Evolutionary conservation across 768 basidiomycete genomes (phyloP).

Genomic region (Rhodotorula babjevae): DNA sequence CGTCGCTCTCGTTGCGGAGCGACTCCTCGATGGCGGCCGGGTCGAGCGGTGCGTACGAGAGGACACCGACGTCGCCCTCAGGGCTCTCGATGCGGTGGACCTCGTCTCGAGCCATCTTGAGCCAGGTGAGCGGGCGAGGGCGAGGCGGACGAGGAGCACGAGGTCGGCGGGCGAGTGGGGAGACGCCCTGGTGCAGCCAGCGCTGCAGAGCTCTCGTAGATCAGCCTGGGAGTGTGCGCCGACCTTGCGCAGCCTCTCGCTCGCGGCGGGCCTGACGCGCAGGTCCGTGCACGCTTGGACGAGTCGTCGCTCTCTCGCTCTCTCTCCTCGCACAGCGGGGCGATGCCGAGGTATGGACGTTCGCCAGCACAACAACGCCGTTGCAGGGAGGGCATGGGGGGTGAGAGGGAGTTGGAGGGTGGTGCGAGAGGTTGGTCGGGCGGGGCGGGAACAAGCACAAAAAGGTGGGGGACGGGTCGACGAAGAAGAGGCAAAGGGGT

Average conservation of each 20-base stretch:
- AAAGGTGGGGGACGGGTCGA: neutral
- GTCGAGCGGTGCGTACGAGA: constrained; percentile 62
- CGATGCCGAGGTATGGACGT: neutral
- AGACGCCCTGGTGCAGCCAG: no score
- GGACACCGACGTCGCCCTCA: constrained; percentile 55
- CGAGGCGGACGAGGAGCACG: neutral
- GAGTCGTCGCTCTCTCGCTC: neutral
- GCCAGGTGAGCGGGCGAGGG: neutral
- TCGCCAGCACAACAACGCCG: constrained; percentile 1
- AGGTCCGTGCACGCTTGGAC: no score
- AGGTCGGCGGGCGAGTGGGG: no score
- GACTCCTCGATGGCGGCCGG: constrained; percentile 58
- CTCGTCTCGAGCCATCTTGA: neutral
- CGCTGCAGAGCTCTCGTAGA: no score
- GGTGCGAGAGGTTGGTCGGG: no score
- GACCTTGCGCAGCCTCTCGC: no score
- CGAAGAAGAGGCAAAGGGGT: neutral
- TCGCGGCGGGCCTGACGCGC: no score
- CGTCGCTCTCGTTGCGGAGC: constrained; percentile 62
- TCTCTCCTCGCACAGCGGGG: neutral
- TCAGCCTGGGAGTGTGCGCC: no score
- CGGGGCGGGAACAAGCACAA: neutral
- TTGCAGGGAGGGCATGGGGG: neutral
- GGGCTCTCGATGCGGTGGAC: constrained; percentile 41
- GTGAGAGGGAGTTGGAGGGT: no score